Evolutionary conservation across 2,329 filamentous ascomycete species (phyloP), one percentile per base, ranked within the genome.

Genomic region (Plectosphaerella cucumerina): DNA sequence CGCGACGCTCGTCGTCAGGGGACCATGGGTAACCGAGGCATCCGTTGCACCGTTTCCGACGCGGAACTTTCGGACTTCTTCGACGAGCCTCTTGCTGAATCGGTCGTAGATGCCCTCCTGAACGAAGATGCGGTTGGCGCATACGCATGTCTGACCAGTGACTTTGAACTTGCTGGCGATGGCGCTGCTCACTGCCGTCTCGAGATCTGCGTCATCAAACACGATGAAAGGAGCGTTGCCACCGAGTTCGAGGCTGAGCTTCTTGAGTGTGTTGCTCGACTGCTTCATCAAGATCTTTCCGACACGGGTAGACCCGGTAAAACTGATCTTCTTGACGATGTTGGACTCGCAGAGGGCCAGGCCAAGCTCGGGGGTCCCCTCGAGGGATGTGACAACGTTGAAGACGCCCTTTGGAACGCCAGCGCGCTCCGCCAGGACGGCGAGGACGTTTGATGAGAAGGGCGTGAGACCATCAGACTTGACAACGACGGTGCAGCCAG

Each of bases 401-500:
- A 91, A 72, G 10, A 90, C 86, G 26, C 88, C 88, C 0, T 86
- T 80, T 2, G 87, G 87, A 61, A 91, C 90, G 0, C 87, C 88
- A 3, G 86, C 86, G 58, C 90, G 77, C 54, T 82, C 79, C 54
- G 90, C 76, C 15, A 91, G 71, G 26, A 80, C 80, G 1, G 68
- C 68, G 1, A 71, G 57, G 31, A 85, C 84, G 44, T 86, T 82
- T 2, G 51, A 50, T 3, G 50, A 48, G 12, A 57, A 47, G 4
- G 56, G 55, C 8, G 57, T 56, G 54, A 64, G 63, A 6, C 59
- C 58, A 17, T 60, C 60, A 14, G 65, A 60, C 45, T 64, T 61
- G 23, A 78, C 78, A 3, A 88, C 53, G 82, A 89, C 80, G 3
- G 85, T 89, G 64, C 86, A 90, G 18, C 87, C 87, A 14, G 86